These are phyloP conservation scores for Mrakia frigida DNA, from an alignment of 768 basidiomycete species.

Conservation along the genomic window DNA sequence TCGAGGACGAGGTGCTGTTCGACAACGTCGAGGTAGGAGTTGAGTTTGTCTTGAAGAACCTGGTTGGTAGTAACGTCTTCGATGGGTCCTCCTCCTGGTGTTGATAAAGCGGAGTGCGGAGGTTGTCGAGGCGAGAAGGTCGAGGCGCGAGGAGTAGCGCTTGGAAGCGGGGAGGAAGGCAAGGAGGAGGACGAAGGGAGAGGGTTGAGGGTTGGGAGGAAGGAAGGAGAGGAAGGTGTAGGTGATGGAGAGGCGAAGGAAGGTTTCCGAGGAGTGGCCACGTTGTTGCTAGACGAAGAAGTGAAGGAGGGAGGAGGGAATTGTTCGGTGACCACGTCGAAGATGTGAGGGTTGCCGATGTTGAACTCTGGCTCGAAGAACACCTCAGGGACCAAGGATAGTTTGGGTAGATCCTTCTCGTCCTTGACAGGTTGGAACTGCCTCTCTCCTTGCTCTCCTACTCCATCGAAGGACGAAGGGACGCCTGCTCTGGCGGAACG, in stretches of 20 bases:
- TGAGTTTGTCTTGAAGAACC: constrained; percentile 81
- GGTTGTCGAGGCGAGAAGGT: constrained; percentile 2
- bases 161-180: constrained; percentile 26
- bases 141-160: constrained; percentile 11
- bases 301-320: constrained; percentile 17
- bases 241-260: background rate
- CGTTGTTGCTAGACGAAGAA: background rate
- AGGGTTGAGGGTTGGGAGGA: constrained; percentile 26
- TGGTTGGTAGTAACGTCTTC: constrained; percentile 43
- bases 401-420: constrained; percentile 56
- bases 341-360: constrained; percentile 71
- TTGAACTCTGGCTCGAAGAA: constrained; percentile 78
- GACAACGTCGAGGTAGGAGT: constrained; percentile 84
- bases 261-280: background rate
- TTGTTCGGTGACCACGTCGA: constrained; percentile 68
- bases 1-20: constrained; percentile 92
- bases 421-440: background rate
- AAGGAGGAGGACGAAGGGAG: constrained; percentile 5
- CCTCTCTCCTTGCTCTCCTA: background rate
- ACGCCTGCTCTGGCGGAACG: background rate
- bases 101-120: background rate
- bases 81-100: background rate
- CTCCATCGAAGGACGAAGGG: constrained; percentile 13
- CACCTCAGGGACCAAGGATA: constrained; percentile 68
- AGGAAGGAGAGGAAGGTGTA: constrained; percentile 4